Percentiles rank a stretch among this genome's conserved stretches.
Conservation (phyloP, 257 asterid genomes). For the Ophiorrhiza pumila region DNA sequence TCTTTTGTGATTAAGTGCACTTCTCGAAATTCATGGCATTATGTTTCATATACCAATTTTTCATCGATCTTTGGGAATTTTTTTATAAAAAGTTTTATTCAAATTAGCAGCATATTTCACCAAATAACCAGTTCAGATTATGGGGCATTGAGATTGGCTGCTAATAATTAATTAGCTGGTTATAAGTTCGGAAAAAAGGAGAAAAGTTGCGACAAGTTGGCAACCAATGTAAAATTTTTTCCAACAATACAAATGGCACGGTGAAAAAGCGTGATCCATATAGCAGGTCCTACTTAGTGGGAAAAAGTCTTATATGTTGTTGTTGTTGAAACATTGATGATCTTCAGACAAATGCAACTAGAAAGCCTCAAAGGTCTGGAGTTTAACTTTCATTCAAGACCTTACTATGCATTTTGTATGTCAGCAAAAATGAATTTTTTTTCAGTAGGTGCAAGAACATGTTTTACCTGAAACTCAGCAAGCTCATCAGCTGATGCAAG, state of each 20-base stretch:
- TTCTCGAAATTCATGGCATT: not conserved
- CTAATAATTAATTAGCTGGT: no score
- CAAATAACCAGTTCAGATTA: not conserved
- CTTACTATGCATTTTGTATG: no score
- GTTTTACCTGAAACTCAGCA: slow-evolving; percentile 55
- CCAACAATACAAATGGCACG: no score
- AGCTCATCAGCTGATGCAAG: slow-evolving; percentile 73
- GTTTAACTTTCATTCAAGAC: no score
- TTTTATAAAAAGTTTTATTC: not conserved
- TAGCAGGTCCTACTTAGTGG: no score
- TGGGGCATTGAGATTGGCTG: not conserved
- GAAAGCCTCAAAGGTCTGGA: not conserved
- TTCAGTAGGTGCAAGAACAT: not conserved
- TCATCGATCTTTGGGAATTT: not conserved
- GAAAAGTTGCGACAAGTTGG: no score
- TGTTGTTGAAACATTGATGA: no score
- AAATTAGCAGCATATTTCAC: no score
- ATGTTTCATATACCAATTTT: not conserved
- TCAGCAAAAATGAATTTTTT: not conserved
- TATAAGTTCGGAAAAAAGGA: no score
- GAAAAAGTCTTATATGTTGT: no score
- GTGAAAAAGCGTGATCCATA: no score
- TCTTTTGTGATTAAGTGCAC: not conserved
- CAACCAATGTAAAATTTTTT: no score
- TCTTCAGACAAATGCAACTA: not conserved